Conservation (phyloP, 768 basidiomycete species). For the Suillus ampliporus region DNA sequence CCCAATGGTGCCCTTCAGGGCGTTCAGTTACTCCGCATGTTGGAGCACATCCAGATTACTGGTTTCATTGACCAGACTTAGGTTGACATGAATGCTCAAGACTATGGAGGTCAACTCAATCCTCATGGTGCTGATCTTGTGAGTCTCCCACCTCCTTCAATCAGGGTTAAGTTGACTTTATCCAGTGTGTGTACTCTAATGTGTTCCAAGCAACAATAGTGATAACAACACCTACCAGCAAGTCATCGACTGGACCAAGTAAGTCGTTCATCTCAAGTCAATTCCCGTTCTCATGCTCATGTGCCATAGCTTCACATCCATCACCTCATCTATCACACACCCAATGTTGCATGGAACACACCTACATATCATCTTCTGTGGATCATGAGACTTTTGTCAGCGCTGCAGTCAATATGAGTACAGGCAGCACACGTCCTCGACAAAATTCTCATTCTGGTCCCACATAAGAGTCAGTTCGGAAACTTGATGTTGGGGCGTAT, state of each 20-base stretch:
- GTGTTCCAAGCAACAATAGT: slow-evolving; percentile 48
- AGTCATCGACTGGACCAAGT: slow-evolving; percentile 71
- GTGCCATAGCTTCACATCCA: slow-evolving; percentile 69
- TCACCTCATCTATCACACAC: slow-evolving; percentile 82
- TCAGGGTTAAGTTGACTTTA: slow-evolving; percentile 28
- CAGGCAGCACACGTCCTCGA: slow-evolving; percentile 91
- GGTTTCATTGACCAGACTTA: too few relatives aligned
- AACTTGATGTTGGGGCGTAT: too few relatives aligned
- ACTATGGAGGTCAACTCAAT: too few relatives aligned
- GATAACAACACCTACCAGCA: slow-evolving; percentile 53
- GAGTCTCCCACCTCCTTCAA: not conserved
- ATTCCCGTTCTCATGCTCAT: slow-evolving; percentile 11
- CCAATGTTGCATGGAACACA: slow-evolving; percentile 84
- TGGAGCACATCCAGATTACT: slow-evolving; percentile 62
- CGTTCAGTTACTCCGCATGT: slow-evolving; percentile 65
- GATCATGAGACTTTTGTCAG: slow-evolving; percentile 69
- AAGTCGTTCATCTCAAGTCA: slow-evolving; percentile 23
- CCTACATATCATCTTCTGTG: slow-evolving; percentile 82
- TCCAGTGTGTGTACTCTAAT: slow-evolving; percentile 73
- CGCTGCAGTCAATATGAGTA: slow-evolving; percentile 78
- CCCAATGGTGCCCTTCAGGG: slow-evolving; percentile 63
- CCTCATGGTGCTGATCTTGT: slow-evolving; percentile 73
- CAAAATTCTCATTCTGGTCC: slow-evolving; percentile 80
- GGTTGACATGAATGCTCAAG: too few relatives aligned
- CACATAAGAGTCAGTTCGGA: too few relatives aligned